These are phyloP conservation scores for Leishmania braziliensis DNA, from an alignment of 208 protist species.

Conservation along the genomic window DNA sequence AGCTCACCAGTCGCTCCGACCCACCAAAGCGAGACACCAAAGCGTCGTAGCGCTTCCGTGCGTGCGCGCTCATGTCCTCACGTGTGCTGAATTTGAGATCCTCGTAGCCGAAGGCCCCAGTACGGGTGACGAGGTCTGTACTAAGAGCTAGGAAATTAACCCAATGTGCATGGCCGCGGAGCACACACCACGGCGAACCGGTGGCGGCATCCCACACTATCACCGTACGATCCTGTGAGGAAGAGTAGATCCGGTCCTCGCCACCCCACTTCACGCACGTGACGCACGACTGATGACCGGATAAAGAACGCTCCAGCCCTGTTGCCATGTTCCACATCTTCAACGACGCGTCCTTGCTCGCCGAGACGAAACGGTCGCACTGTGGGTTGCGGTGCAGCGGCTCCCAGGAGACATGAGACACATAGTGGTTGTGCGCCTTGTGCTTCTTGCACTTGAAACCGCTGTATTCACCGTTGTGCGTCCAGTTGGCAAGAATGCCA, in stretches of 20 bases:
- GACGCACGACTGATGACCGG: slow-evolving; percentile 95
- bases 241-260: slow-evolving; percentile 94
- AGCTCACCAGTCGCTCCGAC: slow-evolving; percentile 93
- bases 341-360: slow-evolving; percentile 94
- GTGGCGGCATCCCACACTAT: slow-evolving; percentile 94
- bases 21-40: slow-evolving; percentile 70
- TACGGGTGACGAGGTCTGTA: slow-evolving; percentile 97
- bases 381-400: slow-evolving; percentile 91
- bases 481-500: slow-evolving; percentile 93
- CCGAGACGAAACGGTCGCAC: slow-evolving; percentile 89
- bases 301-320: slow-evolving; percentile 87
- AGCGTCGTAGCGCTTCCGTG: slow-evolving; percentile 79
- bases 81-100: slow-evolving; percentile 58
- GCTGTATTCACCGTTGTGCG: slow-evolving; percentile 71
- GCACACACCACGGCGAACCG: slow-evolving; percentile 65
- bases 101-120: slow-evolving; percentile 96
- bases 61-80: slow-evolving; percentile 64
- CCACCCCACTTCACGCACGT: slow-evolving; percentile 98
- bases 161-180: slow-evolving; percentile 99
- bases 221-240: slow-evolving; percentile 96
- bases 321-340: slow-evolving; percentile 88
- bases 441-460: slow-evolving; percentile 82
- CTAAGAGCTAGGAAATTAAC: slow-evolving; percentile 98
- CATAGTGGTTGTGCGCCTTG: slow-evolving; percentile 94
- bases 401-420: slow-evolving; percentile 97